Conservation (phyloP, 805 yeast genomes). For the Starmerella tilneyi region DNA sequence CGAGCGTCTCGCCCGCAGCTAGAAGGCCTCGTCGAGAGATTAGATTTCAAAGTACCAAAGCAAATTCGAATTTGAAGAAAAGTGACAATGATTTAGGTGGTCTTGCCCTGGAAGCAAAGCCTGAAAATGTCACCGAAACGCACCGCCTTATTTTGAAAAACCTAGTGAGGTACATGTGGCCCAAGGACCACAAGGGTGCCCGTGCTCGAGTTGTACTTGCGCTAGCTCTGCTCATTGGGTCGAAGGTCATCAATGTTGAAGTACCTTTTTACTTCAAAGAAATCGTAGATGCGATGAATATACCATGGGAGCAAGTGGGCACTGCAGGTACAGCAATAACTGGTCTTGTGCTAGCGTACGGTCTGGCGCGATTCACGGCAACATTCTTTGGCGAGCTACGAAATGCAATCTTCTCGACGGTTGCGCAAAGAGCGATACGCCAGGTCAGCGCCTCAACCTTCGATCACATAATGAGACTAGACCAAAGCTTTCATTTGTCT, state of each 20-base stretch:
- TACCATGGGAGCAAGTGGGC: slow-evolving; percentile 69
- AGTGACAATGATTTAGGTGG: neutral
- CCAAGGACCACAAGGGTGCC: slow-evolving; percentile 31
- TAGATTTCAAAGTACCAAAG: neutral
- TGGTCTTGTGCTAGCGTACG: slow-evolving; percentile 69
- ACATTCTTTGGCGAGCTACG: slow-evolving; percentile 88
- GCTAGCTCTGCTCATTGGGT: slow-evolving; percentile 56
- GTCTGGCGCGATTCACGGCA: slow-evolving; percentile 88
- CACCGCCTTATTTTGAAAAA: slow-evolving; percentile 24
- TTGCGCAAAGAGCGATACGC: slow-evolving; percentile 88
- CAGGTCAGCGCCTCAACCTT: slow-evolving; percentile 83
- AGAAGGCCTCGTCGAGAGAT: no score
- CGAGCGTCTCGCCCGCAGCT: no score
- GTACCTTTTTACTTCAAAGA: slow-evolving; percentile 90
- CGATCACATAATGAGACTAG: slow-evolving; percentile 69
- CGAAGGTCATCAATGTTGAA: slow-evolving; percentile 83
- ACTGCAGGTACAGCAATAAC: slow-evolving; percentile 32
- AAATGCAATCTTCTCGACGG: slow-evolving; percentile 91
- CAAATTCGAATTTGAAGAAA: neutral
- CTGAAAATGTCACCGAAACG: slow-evolving; percentile 8
- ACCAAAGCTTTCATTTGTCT: slow-evolving; percentile 77
- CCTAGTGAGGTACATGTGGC: slow-evolving; percentile 32
- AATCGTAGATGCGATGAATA: slow-evolving; percentile 84
- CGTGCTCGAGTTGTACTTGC: slow-evolving; percentile 70
- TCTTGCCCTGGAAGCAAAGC: slow-evolving; percentile 7